A percentile compares a stretch with the other conserved stretches of the same genome.
These are phyloP conservation scores for Melampsora abietis-canadensis DNA, from an alignment of 1,284 basidiomycete genomes.

Conservation along the genomic window DNA sequence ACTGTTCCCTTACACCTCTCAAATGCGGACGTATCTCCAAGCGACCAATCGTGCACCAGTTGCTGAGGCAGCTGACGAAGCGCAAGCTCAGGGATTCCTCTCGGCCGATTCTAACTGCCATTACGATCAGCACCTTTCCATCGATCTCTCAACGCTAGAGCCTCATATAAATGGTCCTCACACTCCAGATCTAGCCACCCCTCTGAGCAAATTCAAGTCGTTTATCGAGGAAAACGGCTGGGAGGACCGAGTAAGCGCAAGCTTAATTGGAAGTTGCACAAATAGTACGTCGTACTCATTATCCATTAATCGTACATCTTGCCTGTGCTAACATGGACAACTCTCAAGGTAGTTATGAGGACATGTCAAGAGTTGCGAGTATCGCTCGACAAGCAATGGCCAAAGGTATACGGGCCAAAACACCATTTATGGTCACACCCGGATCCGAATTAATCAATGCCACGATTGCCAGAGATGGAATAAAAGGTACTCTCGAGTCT, in stretches of 20 bases:
- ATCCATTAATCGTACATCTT: neutral
- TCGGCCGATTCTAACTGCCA: slow-evolving; percentile 81
- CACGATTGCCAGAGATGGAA: slow-evolving; percentile 89
- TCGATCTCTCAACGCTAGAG: slow-evolving; percentile 88
- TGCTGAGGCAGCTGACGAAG: slow-evolving; percentile 78
- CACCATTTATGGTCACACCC: slow-evolving; percentile 94
- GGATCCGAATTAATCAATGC: slow-evolving; percentile 97
- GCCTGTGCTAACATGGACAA: neutral
- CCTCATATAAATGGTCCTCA: slow-evolving; percentile 96
- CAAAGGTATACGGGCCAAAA: slow-evolving; percentile 75
- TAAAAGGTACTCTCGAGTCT: slow-evolving; percentile 73
- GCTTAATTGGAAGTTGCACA: slow-evolving; percentile 93
- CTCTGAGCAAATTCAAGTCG: slow-evolving; percentile 81
- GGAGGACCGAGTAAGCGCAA: slow-evolving; percentile 86
- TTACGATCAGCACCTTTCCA: slow-evolving; percentile 92
- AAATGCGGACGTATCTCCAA: slow-evolving; percentile 74
- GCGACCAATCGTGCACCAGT: slow-evolving; percentile 87
- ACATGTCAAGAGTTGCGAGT: slow-evolving; percentile 76
- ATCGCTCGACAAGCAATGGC: slow-evolving; percentile 84
- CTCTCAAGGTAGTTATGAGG: slow-evolving; percentile 53
- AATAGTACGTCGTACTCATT: slow-evolving; percentile 58
- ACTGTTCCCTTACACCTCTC: slow-evolving; percentile 86
- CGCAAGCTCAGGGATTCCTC: slow-evolving; percentile 69
- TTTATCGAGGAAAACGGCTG: slow-evolving; percentile 80
- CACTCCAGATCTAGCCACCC: slow-evolving; percentile 93